Percentiles rank a stretch among this genome's conserved stretches.
phyloP scores from a whole-genome alignment of 768 basidiomycete species.

The Leccinum subgranulosum region DNA sequence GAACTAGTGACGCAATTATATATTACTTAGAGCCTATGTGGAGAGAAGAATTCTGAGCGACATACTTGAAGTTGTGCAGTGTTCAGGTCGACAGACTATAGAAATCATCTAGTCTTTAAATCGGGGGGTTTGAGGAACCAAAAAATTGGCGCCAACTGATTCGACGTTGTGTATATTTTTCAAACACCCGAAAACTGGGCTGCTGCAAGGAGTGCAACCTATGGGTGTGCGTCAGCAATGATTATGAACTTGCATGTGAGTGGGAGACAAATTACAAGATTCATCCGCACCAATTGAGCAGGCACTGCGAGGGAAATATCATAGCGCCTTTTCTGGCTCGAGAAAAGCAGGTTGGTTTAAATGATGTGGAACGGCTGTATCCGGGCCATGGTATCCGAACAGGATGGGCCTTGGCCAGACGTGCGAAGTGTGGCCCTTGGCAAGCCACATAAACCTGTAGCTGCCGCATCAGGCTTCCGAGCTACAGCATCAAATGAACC shows the following conservation, averaged over 20 bases:
- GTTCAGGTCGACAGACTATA: not conserved
- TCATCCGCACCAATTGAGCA: no score
- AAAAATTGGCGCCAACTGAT: not conserved
- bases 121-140: not conserved
- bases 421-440: not conserved
- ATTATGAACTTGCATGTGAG: no score
- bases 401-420: no score
- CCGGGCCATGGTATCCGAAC: no score
- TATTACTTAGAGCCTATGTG: not conserved
- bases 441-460: not conserved
- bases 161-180: not conserved
- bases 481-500: not conserved
- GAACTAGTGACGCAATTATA: not conserved
- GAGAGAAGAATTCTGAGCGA: not conserved
- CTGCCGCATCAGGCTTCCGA: not conserved
- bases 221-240: no score
- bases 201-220: no score
- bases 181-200: not conserved
- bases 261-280: no score
- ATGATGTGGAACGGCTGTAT: no score
- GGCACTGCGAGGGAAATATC: no score
- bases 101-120: not conserved
- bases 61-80: not conserved
- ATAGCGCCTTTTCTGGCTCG: no score
- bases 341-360: no score